Evolutionary conservation across 2,329 filamentous ascomycete genomes (phyloP).

Genomic region (Tolypocladium cylindrosporum): DNA sequence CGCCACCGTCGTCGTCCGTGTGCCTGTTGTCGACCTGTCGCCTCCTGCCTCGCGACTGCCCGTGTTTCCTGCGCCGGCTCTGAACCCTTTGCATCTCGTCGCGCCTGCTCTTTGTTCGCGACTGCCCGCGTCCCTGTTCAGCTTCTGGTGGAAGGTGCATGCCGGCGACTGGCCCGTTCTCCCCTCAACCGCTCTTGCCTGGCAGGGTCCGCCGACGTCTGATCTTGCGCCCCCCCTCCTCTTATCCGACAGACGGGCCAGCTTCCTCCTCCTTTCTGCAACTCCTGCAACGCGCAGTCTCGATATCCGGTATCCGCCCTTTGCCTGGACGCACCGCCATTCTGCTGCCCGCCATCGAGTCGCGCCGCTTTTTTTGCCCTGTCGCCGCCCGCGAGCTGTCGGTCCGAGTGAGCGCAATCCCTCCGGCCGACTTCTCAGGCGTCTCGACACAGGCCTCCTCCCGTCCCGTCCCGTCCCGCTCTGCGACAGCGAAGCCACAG

Average conservation of each 20-base stretch:
- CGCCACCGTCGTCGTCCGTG: not conserved
- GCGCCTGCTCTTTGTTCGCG: not conserved
- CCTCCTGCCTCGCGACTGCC: not conserved
- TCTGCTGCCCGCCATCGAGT: not conserved
- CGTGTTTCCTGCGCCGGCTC: not conserved
- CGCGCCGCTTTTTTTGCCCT: not conserved
- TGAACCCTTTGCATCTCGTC: not conserved
- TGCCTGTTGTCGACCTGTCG: not conserved
- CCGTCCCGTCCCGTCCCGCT: not conserved
- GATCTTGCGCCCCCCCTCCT: not conserved
- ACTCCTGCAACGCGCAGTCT: not conserved
- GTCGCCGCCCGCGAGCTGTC: not conserved
- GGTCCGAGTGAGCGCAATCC: not conserved
- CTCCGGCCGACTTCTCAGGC: not conserved
- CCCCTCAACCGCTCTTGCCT: not conserved
- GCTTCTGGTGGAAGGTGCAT: not conserved
- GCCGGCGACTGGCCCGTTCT: not conserved
- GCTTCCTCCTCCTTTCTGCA: not conserved
- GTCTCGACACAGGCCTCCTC: not conserved
- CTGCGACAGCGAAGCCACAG: not conserved
- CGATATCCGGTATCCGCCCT: not conserved
- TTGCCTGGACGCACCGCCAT: not conserved
- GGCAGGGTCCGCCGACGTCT: not conserved
- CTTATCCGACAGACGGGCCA: not conserved
- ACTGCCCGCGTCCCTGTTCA: not conserved